Conservation (phyloP, 2,329 filamentous ascomycete genomes). For the Fusarium kyushuense region DNA sequence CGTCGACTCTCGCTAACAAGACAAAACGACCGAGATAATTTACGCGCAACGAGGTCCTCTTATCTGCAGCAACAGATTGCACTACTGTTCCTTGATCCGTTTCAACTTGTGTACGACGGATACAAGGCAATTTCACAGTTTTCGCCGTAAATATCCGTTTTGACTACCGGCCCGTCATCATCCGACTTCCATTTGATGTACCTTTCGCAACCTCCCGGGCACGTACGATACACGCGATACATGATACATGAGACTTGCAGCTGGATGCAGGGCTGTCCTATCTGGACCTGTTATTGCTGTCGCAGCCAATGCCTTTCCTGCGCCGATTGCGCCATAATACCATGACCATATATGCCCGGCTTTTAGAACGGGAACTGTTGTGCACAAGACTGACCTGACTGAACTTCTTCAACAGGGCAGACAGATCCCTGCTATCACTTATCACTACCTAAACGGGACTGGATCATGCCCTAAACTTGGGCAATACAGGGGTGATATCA, state of each 20-base stretch:
- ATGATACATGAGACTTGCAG: constrained; percentile 34
- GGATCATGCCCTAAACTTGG: constrained; percentile 29
- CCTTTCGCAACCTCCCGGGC: constrained; percentile 40
- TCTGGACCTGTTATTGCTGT: constrained; percentile 23
- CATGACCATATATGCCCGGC: constrained; percentile 28
- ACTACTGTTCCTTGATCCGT: constrained; percentile 1
- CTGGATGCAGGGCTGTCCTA: constrained; percentile 19
- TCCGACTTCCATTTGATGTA: constrained; percentile 29
- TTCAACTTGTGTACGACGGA: background rate
- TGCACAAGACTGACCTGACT: constrained; percentile 1
- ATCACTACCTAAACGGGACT: constrained; percentile 36
- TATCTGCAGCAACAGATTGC: constrained; percentile 13
- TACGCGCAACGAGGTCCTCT: constrained; percentile 15
- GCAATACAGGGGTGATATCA: constrained; percentile 25
- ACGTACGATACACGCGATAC: constrained; percentile 39
- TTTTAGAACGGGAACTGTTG: constrained; percentile 24
- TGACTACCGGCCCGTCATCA: constrained; percentile 22
- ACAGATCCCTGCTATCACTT: constrained; percentile 35
- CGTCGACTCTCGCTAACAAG: constrained; percentile 23
- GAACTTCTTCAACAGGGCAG: constrained; percentile 22
- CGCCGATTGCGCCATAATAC: constrained; percentile 31
- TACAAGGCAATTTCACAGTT: constrained; percentile 1
- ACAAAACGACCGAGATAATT: constrained; percentile 27
- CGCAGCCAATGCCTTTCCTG: constrained; percentile 29
- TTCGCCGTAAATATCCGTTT: constrained; percentile 18